Evolutionary conservation across 495 filamentous ascomycete species (phyloP), one percentile per base, ranked within the genome.

Genomic region (Penicillium soppii): DNA sequence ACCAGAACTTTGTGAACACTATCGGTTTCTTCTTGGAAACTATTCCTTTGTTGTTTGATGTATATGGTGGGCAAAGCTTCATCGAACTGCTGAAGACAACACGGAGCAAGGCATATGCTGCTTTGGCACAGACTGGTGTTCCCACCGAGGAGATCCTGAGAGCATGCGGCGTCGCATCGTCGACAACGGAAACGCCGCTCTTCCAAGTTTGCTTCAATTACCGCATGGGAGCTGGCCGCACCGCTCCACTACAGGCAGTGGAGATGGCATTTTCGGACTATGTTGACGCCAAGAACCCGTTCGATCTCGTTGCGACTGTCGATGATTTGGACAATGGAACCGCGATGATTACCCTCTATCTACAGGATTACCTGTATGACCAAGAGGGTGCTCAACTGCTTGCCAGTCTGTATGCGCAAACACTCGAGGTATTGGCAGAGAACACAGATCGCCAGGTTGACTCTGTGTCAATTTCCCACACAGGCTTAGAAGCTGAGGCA

Each of bases 141-240:
- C 75, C 76, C 0, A 70, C 69, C 37, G 63, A 76, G 29, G 50
- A 67, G 1, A 27, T 78, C 3, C 47, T 78, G 0, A 40, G 63
- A 0, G 57, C 56, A n/a, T 47, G 65, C 3, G 51, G 58, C 7
- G 30, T 68, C 3, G 40, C 49, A 7, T 54, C 51, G 2, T 67
- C 56, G 15, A 56, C 56, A 12, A 45, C 43, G 19, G 50, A 52
- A 36, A 69, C 36, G 21, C 63, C 58, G 2, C 37, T 57, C 33
- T 79, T 66, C 44, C 69, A 73, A 30, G 60, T 55, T 0, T 54
- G 66, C 21, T 36, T 72, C n/a, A 57, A 70, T 49, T 77, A 69
- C 47, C 62, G 63, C 7, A 52, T 46, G 29, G 57, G 54, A 21
- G 46, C 17, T 4, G 30, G 29, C 16, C 22, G 21, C 8, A 32